Evolutionary conservation across 306 rosid genomes (phyloP).

Genomic region (Dryas alaskensis): DNA sequence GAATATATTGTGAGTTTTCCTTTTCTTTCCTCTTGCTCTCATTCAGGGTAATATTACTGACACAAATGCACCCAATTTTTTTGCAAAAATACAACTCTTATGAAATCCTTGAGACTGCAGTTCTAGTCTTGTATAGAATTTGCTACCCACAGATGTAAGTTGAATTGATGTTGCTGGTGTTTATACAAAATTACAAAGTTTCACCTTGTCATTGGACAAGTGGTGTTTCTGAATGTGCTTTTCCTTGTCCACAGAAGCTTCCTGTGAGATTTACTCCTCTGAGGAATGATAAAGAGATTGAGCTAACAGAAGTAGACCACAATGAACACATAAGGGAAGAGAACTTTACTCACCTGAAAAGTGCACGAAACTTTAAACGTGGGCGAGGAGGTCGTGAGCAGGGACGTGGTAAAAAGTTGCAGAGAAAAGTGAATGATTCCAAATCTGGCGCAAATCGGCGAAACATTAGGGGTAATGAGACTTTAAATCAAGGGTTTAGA

Average conservation of each 20-base stretch:
- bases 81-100: background rate
- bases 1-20: conserved; percentile 51
- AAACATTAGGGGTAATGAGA: conserved; percentile 43
- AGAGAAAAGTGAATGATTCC: conserved; percentile 47
- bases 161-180: background rate
- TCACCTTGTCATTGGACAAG: background rate
- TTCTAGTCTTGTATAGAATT: background rate
- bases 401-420: conserved; percentile 61
- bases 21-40: conserved; percentile 13
- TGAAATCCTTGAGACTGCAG: background rate
- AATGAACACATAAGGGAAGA: conserved; percentile 41
- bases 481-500: conserved; percentile 47
- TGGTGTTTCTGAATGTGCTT: background rate
- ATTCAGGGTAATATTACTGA: background rate
- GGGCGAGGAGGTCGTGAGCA: conserved; percentile 68
- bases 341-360: conserved; percentile 44
- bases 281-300: conserved; percentile 52
- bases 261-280: conserved; percentile 55
- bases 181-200: background rate
- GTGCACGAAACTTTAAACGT: conserved; percentile 56
- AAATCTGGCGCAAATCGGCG: conserved; percentile 40
- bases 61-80: background rate
- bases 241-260: conserved; percentile 51
- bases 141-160: background rate
- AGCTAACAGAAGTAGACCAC: conserved; percentile 40